phyloP scores from a whole-genome alignment of 2,329 filamentous ascomycete genomes.

The Pezizomycotina sp. region DNA sequence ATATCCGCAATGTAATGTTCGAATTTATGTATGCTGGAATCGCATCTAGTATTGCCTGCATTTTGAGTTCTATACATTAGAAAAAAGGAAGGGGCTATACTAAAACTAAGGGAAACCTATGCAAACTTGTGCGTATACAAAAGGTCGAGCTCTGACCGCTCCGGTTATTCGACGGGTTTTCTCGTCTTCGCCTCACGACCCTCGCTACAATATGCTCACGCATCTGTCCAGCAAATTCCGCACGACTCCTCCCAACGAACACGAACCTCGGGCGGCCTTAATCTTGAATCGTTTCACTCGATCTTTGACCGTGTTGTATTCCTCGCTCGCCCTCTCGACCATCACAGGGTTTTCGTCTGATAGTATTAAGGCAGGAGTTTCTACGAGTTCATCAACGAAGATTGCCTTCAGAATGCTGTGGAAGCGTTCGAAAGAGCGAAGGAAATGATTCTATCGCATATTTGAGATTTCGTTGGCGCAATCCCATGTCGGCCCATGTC shows the following conservation, averaged over 20 bases:
- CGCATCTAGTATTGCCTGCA: too few relatives aligned
- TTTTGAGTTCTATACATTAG: too few relatives aligned
- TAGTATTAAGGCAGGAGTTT: constrained; percentile 61
- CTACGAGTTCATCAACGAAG: constrained; percentile 70
- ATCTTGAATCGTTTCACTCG: constrained; percentile 77
- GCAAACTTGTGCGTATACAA: background rate
- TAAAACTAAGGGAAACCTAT: too few relatives aligned
- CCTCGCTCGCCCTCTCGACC: constrained; percentile 57
- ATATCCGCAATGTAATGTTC: too few relatives aligned
- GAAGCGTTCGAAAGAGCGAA: constrained; percentile 71
- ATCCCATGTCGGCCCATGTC: constrained; percentile 41
- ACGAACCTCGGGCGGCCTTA: constrained; percentile 66
- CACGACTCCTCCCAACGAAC: constrained; percentile 38
- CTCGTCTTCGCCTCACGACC: constrained; percentile 63
- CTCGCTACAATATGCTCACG: constrained; percentile 77
- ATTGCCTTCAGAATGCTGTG: constrained; percentile 59
- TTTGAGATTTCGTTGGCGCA: constrained; percentile 66
- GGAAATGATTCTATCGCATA: constrained; percentile 85
- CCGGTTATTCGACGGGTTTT: constrained; percentile 65
- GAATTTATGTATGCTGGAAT: too few relatives aligned
- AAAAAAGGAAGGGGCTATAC: too few relatives aligned
- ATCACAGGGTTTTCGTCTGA: constrained; percentile 57
- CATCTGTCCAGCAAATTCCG: constrained; percentile 67
- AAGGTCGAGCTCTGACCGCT: constrained; percentile 61
- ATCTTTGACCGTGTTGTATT: constrained; percentile 71